Evolutionary conservation across 2,329 filamentous ascomycete genomes (phyloP).

Genomic region (Daldinia sp.): DNA sequence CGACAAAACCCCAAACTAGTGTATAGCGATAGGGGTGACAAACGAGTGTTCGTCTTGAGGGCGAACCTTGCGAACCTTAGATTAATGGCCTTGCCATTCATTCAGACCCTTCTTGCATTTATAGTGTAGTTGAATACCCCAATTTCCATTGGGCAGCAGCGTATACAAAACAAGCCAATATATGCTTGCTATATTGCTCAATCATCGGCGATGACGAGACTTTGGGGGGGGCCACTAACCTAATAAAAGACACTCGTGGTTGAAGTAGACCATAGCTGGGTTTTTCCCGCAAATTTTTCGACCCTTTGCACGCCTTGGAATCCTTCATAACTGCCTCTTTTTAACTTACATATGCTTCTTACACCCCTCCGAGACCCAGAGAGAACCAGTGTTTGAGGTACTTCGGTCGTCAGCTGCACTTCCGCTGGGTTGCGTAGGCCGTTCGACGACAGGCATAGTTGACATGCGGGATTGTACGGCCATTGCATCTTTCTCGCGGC

Average conservation of each 20-base stretch:
- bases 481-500: conserved; percentile 12
- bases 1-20: conserved; percentile 17
- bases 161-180: background rate
- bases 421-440: conserved; percentile 13
- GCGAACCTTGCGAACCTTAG: conserved; percentile 15
- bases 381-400: conserved; percentile 23
- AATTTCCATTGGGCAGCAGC: conserved; percentile 24
- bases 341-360: conserved; percentile 12
- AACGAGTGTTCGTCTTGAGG: conserved; percentile 21
- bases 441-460: conserved; percentile 17
- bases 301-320: conserved; percentile 16
- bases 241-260: conserved; percentile 16
- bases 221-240: conserved; percentile 7
- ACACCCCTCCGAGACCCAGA: conserved; percentile 24
- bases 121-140: conserved; percentile 7
- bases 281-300: conserved; percentile 19
- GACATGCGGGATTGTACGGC: conserved; percentile 16
- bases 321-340: conserved; percentile 25
- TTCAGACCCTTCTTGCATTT: conserved; percentile 28
- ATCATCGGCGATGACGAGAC: conserved; percentile 26
- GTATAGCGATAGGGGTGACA: conserved; percentile 12
- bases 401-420: conserved; percentile 22
- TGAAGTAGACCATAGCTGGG: conserved; percentile 14
- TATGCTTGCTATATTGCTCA: conserved; percentile 18
- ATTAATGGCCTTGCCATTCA: conserved; percentile 27